phyloP scores from a whole-genome alignment of 805 yeast genomes.

The Kodamaea lidongshanica region DNA sequence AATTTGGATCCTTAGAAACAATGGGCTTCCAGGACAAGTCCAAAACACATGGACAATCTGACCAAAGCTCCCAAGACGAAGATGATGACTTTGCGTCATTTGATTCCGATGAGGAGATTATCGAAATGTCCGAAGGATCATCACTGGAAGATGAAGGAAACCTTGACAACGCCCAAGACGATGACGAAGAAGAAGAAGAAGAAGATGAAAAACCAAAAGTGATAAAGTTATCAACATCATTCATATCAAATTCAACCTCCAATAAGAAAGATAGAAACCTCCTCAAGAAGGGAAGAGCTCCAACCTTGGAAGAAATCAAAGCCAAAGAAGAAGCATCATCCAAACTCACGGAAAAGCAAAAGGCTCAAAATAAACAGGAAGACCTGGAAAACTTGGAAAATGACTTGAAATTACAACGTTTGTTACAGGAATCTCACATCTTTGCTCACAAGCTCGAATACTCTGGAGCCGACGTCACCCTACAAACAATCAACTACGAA shows the following conservation, averaged over 20 bases:
- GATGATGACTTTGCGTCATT: slow-evolving; percentile 17
- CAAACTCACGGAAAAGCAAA: slow-evolving; percentile 30
- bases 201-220: slow-evolving; percentile 35
- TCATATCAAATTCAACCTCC: slow-evolving; percentile 20
- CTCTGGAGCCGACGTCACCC: slow-evolving; percentile 65
- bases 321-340: slow-evolving; percentile 18
- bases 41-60: slow-evolving; percentile 11
- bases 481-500: slow-evolving; percentile 55
- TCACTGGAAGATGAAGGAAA: no score
- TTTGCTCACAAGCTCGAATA: slow-evolving; percentile 36
- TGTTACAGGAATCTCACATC: slow-evolving; percentile 67
- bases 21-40: slow-evolving; percentile 47
- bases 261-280: slow-evolving; percentile 47
- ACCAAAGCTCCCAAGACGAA: slow-evolving; percentile 9
- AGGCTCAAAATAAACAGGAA: slow-evolving; percentile 31
- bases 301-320: slow-evolving; percentile 35
- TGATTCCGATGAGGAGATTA: slow-evolving; percentile 5
- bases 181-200: slow-evolving; percentile 5
- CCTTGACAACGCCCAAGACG: slow-evolving; percentile 1
- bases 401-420: slow-evolving; percentile 66
- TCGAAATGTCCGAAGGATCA: slow-evolving; percentile 11
- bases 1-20: slow-evolving; percentile 53
- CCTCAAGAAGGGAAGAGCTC: slow-evolving; percentile 56
- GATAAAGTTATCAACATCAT: slow-evolving; percentile 40
- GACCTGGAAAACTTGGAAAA: slow-evolving; percentile 53